These are phyloP conservation scores for Pistacia atlantica DNA, from an alignment of 345 rosid species.

Conservation along the genomic window DNA sequence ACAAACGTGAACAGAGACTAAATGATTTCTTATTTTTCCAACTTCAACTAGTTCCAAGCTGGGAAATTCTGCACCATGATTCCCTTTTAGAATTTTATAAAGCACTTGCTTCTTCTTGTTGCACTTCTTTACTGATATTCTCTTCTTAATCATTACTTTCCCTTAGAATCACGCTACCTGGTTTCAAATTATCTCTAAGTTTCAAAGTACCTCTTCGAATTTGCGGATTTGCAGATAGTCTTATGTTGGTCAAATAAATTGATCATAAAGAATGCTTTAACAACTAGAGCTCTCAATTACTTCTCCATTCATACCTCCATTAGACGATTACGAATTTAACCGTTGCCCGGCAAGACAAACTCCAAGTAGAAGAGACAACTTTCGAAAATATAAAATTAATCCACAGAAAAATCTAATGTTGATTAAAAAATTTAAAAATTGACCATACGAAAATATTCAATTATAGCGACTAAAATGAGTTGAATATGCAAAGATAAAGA, in stretches of 20 bases:
- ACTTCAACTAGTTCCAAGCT: constrained; percentile 15
- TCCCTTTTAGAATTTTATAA: neutral
- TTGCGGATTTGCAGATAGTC: neutral
- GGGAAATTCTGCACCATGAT: neutral
- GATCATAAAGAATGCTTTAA: neutral
- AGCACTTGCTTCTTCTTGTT: constrained; percentile 1
- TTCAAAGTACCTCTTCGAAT: neutral
- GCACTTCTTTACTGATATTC: constrained; percentile 5
- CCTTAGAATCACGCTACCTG: constrained; percentile 4
- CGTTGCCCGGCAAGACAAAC: neutral
- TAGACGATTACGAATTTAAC: neutral
- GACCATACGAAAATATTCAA: neutral
- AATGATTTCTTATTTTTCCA: neutral
- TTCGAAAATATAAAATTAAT: constrained; percentile 5
- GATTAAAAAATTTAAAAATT: neutral
- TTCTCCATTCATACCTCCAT: neutral
- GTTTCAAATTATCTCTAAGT: neutral
- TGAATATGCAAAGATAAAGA: neutral
- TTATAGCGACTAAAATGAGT: neutral
- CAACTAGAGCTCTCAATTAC: neutral
- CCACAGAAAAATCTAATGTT: neutral
- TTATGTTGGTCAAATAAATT: neutral
- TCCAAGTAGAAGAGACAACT: neutral
- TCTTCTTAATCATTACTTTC: constrained; percentile 13
- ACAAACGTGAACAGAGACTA: constrained; percentile 13